Conservation (phyloP, 768 basidiomycete species). For the Antrodiella citrinella region DNA sequence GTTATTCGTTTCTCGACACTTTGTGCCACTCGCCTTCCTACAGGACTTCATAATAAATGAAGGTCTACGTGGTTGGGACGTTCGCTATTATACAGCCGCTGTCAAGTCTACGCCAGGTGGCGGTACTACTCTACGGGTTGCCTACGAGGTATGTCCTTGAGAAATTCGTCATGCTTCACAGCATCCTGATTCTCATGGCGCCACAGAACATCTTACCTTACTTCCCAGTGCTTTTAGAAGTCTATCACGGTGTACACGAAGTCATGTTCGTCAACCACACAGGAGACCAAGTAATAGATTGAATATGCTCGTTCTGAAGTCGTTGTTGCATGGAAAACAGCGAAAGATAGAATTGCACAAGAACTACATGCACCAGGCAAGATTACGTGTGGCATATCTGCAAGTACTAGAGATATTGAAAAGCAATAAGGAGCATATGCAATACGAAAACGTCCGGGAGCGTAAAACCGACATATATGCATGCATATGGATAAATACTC, state of each 20-base stretch:
- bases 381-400: too few species aligned
- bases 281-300: conserved; percentile 3
- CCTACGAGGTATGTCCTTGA: conserved; percentile 45
- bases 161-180: background rate
- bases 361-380: too few species aligned
- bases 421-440: too few species aligned
- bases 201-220: conserved; percentile 58
- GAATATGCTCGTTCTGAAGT: background rate
- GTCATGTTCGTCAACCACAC: conserved; percentile 21
- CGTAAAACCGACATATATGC: too few species aligned
- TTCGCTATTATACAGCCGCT: conserved; percentile 58
- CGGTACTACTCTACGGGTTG: conserved; percentile 37
- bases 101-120: conserved; percentile 28
- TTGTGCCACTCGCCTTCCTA: conserved; percentile 49
- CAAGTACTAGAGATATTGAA: too few species aligned
- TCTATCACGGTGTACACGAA: conserved; percentile 56
- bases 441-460: too few species aligned
- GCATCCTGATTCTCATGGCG: too few species aligned
- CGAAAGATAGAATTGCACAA: too few species aligned
- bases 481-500: too few species aligned
- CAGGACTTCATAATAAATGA: conserved; percentile 69
- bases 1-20: conserved; percentile 33
- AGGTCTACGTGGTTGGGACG: conserved; percentile 62
- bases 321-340: too few species aligned
- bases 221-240: conserved; percentile 48